phyloP scores from a whole-genome alignment of 2,329 filamentous ascomycete genomes.

The Fusarium coicis region DNA sequence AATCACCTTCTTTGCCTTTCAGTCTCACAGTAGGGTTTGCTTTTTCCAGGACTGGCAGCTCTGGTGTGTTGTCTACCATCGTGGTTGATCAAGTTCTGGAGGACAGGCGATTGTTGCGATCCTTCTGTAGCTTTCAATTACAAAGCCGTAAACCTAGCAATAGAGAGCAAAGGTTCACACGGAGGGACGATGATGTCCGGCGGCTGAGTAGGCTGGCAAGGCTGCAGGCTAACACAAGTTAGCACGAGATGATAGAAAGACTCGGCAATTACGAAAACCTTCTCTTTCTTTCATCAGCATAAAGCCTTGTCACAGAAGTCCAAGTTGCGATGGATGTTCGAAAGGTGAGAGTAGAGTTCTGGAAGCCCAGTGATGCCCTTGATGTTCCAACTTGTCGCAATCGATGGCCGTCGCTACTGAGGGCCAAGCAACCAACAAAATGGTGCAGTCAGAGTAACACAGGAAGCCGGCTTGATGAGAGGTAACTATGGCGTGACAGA shows the following conservation, averaged over 20 bases:
- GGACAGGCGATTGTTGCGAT: not conserved
- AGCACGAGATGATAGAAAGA: not conserved
- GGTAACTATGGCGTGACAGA: rapidly evolving
- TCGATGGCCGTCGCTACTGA: not conserved
- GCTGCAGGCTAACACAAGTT: not conserved
- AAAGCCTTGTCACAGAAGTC: rapidly evolving
- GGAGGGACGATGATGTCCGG: not conserved
- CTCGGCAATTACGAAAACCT: rapidly evolving
- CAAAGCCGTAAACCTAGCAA: rapidly evolving
- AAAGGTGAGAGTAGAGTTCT: rapidly evolving
- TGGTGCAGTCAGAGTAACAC: rapidly evolving
- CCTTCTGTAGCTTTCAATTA: rapidly evolving
- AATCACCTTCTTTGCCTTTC: rapidly evolving
- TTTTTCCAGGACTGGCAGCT: rapidly evolving
- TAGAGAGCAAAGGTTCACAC: rapidly evolving
- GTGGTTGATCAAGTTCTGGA: not conserved
- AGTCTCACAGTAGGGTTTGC: not conserved
- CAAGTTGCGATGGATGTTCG: rapidly evolving
- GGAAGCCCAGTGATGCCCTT: rapidly evolving
- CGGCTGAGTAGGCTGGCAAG: rapidly evolving
- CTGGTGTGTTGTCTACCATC: rapidly evolving
- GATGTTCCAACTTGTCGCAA: too few relatives aligned
- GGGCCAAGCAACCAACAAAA: not conserved
- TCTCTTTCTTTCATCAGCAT: rapidly evolving
- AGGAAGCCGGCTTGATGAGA: rapidly evolving